These are phyloP conservation scores for Botrytis porri DNA, from an alignment of 2,329 filamentous ascomycete species.

Conservation along the genomic window DNA sequence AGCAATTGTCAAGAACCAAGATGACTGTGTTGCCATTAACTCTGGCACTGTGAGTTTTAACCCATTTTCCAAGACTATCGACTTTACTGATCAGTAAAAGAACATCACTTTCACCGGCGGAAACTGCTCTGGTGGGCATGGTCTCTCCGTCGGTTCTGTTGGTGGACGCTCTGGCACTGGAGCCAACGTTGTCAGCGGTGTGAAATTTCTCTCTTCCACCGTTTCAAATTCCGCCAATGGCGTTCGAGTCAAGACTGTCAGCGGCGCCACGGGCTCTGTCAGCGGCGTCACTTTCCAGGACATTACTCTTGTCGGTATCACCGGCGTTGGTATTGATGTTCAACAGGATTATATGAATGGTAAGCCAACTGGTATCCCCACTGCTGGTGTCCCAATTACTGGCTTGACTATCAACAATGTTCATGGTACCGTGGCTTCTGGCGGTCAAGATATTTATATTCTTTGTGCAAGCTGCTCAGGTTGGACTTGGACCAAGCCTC, in stretches of 20 bases:
- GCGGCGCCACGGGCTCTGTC: constrained; percentile 41
- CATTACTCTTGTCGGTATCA: constrained; percentile 50
- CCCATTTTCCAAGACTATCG: too few species aligned
- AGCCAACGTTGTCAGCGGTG: constrained; percentile 52
- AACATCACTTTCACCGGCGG: constrained; percentile 34
- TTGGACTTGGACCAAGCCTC: constrained; percentile 54
- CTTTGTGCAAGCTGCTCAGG: constrained; percentile 51
- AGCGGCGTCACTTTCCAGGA: constrained; percentile 51
- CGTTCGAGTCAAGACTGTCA: constrained; percentile 40
- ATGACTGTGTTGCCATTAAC: constrained; percentile 59
- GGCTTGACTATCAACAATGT: constrained; percentile 46
- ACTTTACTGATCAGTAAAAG: neutral
- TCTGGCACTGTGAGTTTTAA: constrained; percentile 44
- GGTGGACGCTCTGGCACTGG: constrained; percentile 50
- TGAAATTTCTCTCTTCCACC: constrained; percentile 48
- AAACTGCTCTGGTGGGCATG: constrained; percentile 39
- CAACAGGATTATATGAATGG: constrained; percentile 51
- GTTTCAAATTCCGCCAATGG: constrained; percentile 53
- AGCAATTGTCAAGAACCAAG: constrained; percentile 54
- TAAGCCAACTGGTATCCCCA: constrained; percentile 30
- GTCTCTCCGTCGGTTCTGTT: constrained; percentile 57
- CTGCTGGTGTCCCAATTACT: constrained; percentile 49
- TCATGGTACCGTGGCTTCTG: constrained; percentile 42
- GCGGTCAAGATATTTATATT: constrained; percentile 47
- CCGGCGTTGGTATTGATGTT: constrained; percentile 47